Evolutionary conservation across 768 basidiomycete genomes (phyloP).

Genomic region (Lactifluus subvellereus): DNA sequence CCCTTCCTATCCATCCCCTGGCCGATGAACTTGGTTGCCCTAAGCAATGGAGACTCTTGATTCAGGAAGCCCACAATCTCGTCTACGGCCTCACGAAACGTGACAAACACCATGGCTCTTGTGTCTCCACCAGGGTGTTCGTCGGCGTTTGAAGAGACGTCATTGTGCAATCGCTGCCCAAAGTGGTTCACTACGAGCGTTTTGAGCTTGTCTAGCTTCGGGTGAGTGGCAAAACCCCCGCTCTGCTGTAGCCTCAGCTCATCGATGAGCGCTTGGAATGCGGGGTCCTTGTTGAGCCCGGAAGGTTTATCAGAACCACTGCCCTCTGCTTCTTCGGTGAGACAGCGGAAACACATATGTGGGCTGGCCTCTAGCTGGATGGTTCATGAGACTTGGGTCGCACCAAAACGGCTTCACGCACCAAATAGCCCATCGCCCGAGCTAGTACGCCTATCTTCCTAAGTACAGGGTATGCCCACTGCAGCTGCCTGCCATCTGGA

Average conservation of each 20-base stretch:
- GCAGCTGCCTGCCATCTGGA: constrained; percentile 29
- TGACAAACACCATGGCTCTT: constrained; percentile 90
- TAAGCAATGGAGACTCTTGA: constrained; percentile 68
- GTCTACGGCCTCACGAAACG: constrained; percentile 85
- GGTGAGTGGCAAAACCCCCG: constrained; percentile 62
- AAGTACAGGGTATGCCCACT: constrained; percentile 49
- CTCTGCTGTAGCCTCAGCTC: constrained; percentile 57
- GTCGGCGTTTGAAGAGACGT: constrained; percentile 13
- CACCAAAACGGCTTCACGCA: constrained; percentile 34
- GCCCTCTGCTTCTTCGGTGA: constrained; percentile 48
- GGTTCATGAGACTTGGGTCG: constrained; percentile 8
- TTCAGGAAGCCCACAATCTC: constrained; percentile 83
- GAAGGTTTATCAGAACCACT: constrained; percentile 36
- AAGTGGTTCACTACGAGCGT: constrained; percentile 77
- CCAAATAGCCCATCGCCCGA: constrained; percentile 83
- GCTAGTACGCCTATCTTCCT: constrained; percentile 56
- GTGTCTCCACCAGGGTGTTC: constrained; percentile 37
- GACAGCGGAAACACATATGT: constrained; percentile 64
- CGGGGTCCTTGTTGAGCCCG: constrained; percentile 43
- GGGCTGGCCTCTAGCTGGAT: constrained; percentile 76
- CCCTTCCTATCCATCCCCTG: constrained; percentile 83
- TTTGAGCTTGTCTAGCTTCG: constrained; percentile 86
- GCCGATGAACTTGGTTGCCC: constrained; percentile 83
- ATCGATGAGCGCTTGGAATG: constrained; percentile 58
- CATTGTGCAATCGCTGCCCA: constrained; percentile 39